Base-by-base conservation (phyloP, 768 basidiomycete species). In the Amanita subjunquillea region DNA sequence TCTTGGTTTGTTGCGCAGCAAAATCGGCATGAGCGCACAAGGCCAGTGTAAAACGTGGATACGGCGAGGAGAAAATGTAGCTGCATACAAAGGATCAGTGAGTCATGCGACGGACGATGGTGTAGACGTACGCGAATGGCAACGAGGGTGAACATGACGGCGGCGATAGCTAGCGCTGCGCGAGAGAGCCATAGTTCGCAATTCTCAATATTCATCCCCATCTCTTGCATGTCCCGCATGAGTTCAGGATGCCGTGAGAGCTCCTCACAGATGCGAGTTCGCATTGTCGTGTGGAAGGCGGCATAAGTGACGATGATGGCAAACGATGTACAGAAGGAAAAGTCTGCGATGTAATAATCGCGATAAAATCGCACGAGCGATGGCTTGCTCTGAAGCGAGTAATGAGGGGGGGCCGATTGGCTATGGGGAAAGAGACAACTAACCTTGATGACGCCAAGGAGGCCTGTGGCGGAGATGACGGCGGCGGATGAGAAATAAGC, bases 121-220 rank as follows among this genome's bases (percentile, higher is more conserved):
- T 13, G 34, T 5, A 29, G 13, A 72, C 82, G 65, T 63, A 89
- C 87, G 57, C 86, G 73, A 49, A 87, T 65, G 58, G 85, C 74
- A 51, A 84, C 76, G 55, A 85, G 62, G 34, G 87, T 67, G 42
- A 79, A 71, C 67, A 85, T 75, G 41, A 80, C 63, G 1, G 73
- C 79, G 45, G 87, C 68, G 32, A 79, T 72, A 0, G 71, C 81
- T 54, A 85, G 63, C 30, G 82, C 73, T 6, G 78, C 83, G 38
- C 80, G 74, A 62, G 84, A 85, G 44, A 88, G 74, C 83, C 84
- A 87, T 53, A 76, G 74, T 61, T 91, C 88, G 62, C 89, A 91
- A 57, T 88, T 87, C 66, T 90, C 87, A 40, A 86, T 66, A 59
- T 76, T 85, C 59, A 90, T 71, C 0, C 87, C 87, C 60, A 85